These are phyloP conservation scores for Lodderomyces orthopsilosis DNA, from an alignment of 1,139 yeast species.

Conservation along the genomic window DNA sequence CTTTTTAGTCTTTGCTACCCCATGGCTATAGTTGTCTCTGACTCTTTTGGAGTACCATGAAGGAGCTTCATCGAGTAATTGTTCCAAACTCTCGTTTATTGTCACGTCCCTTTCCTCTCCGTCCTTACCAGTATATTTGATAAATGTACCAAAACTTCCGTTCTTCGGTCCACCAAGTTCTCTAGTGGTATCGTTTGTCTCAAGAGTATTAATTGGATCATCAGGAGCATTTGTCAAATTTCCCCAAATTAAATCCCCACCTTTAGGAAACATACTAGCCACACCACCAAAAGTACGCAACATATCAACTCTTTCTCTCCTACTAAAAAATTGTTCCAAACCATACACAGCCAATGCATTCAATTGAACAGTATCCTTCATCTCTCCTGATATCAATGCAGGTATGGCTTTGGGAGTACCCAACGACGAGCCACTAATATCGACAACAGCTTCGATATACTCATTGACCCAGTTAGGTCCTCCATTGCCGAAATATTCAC, in stretches of 20 bases:
- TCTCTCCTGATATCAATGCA: slow-evolving; percentile 90
- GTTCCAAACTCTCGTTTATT: slow-evolving; percentile 63
- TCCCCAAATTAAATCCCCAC: slow-evolving; percentile 91
- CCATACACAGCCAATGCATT: slow-evolving; percentile 94
- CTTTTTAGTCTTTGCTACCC: slow-evolving; percentile 57
- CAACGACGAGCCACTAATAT: slow-evolving; percentile 81
- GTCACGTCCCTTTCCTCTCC: slow-evolving; percentile 49
- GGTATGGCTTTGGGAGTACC: slow-evolving; percentile 96
- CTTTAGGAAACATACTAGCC: slow-evolving; percentile 95
- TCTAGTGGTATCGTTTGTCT: slow-evolving; percentile 16
- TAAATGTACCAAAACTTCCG: slow-evolving; percentile 70
- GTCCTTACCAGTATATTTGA: slow-evolving; percentile 47
- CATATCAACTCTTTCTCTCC: slow-evolving; percentile 85
- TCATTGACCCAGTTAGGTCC: slow-evolving; percentile 86
- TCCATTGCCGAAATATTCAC: slow-evolving; percentile 77
- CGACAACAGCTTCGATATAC: slow-evolving; percentile 73
- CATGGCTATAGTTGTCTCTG: slow-evolving; percentile 71
- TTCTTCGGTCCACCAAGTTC: slow-evolving; percentile 22
- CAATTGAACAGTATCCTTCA: slow-evolving; percentile 95
- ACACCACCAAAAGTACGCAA: slow-evolving; percentile 87
- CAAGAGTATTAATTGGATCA: slow-evolving; percentile 42
- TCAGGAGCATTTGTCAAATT: slow-evolving; percentile 58
- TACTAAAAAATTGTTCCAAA: slow-evolving; percentile 85
- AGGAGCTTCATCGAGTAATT: slow-evolving; percentile 63
- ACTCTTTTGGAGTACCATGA: slow-evolving; percentile 71